A percentile compares a stretch with the other conserved stretches of the same genome.
These are phyloP conservation scores for Parachaetomium inaequale DNA, from an alignment of 495 filamentous ascomycete species.

Conservation along the genomic window DNA sequence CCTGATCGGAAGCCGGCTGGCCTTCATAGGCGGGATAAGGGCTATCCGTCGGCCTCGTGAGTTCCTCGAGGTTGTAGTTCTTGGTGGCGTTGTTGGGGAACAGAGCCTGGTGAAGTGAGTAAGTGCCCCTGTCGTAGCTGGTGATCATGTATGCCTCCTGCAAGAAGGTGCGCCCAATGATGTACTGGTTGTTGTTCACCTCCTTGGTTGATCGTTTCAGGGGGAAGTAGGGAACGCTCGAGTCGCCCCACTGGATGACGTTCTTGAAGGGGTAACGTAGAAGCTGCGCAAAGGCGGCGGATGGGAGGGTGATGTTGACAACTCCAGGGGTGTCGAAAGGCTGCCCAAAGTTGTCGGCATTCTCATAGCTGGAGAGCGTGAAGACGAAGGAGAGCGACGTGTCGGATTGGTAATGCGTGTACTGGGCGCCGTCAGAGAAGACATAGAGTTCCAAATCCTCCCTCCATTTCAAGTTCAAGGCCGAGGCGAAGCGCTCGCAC, in stretches of 20 bases:
- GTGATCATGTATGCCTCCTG: constrained; percentile 67
- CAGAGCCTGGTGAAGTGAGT: constrained; percentile 57
- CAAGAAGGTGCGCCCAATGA: constrained; percentile 66
- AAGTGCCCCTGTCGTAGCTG: constrained; percentile 60
- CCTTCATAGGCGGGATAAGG: constrained; percentile 38
- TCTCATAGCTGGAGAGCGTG: constrained; percentile 50
- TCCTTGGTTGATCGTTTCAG: constrained; percentile 44
- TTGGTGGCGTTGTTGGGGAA: constrained; percentile 45
- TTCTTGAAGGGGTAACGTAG: constrained; percentile 56
- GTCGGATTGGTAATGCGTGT: constrained; percentile 28
- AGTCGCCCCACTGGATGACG: constrained; percentile 41
- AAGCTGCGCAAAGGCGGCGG: constrained; percentile 59
- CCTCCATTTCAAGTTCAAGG: constrained; percentile 58
- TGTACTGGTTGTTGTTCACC: constrained; percentile 50
- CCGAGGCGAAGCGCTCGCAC: constrained; percentile 60
- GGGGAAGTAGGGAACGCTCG: constrained; percentile 59
- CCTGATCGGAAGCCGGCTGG: constrained; percentile 15
- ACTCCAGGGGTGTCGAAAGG: constrained; percentile 43
- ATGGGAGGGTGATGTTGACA: constrained; percentile 61
- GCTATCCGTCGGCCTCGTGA: constrained; percentile 45
- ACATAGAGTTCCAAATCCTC: constrained; percentile 44
- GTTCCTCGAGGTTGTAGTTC: constrained; percentile 49
- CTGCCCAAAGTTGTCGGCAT: constrained; percentile 41
- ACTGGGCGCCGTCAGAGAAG: constrained; percentile 37
- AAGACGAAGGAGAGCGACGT: constrained; percentile 57